phyloP scores from a whole-genome alignment of 345 rosid genomes.

The Eucalyptus cladocalyx region DNA sequence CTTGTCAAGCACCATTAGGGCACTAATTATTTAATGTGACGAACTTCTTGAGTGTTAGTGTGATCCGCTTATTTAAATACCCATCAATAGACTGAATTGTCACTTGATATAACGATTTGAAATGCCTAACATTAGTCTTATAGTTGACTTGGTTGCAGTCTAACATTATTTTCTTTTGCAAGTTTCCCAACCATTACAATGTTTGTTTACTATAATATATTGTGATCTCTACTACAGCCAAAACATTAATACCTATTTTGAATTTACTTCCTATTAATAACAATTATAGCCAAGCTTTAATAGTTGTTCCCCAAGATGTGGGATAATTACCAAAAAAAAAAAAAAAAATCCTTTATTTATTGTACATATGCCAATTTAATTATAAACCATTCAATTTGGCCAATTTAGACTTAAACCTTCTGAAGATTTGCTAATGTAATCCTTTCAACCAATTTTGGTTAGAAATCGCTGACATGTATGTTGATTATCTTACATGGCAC shows the following conservation, averaged over 20 bases:
- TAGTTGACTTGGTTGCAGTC: not conserved
- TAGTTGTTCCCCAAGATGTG: not conserved
- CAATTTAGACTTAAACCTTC: too few species aligned
- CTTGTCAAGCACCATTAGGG: not conserved
- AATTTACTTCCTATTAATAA: not conserved
- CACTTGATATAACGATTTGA: not conserved
- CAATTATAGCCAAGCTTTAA: not conserved
- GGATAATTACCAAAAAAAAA: not conserved
- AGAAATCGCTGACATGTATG: too few species aligned
- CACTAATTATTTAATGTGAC: not conserved
- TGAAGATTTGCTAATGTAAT: too few species aligned
- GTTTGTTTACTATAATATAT: too few species aligned
- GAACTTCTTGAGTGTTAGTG: not conserved
- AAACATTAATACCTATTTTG: not conserved
- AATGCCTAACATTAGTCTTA: not conserved
- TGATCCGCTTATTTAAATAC: not conserved
- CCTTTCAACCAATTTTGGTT: too few species aligned
- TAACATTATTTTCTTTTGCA: too few species aligned
- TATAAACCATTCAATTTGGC: too few species aligned
- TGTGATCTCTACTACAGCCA: not conserved
- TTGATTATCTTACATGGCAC: too few species aligned
- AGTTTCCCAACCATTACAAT: too few species aligned
- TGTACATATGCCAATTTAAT: too few species aligned
- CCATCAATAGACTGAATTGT: not conserved
- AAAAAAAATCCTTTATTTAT: too few species aligned